phyloP scores from a whole-genome alignment of 257 asterid species.

The Nicotiana tomentosiformis region DNA sequence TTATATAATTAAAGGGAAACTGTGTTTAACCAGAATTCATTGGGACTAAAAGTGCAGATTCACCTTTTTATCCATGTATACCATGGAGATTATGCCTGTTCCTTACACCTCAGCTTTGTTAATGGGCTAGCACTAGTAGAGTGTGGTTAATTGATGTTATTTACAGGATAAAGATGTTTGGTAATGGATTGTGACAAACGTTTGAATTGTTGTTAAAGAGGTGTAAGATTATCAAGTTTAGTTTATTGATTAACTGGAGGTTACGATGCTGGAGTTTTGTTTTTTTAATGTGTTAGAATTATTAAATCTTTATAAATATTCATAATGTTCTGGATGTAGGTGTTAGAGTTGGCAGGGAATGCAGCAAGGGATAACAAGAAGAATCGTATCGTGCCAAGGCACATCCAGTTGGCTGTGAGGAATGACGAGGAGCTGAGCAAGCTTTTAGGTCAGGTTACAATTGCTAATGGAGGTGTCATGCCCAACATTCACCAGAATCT shows the following conservation, averaged over 20 bases:
- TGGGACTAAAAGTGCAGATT: too few species aligned
- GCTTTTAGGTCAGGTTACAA: slow-evolving; percentile 10
- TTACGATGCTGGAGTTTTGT: not conserved
- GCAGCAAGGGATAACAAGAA: slow-evolving; percentile 18
- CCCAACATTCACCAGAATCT: slow-evolving; percentile 13
- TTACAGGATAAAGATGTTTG: not conserved
- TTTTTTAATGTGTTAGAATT: not conserved
- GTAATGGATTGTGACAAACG: not conserved
- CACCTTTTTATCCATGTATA: not conserved
- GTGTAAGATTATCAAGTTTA: too few species aligned
- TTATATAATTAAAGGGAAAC: too few species aligned
- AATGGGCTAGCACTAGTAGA: not conserved
- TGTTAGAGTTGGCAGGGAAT: slow-evolving; percentile 14
- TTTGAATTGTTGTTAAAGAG: not conserved
- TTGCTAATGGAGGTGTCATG: slow-evolving; percentile 15
- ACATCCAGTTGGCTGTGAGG: slow-evolving; percentile 15
- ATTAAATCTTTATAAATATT: not conserved
- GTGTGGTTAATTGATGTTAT: not conserved
- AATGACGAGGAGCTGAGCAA: slow-evolving; percentile 17
- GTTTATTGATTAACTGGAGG: too few species aligned
- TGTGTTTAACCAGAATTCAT: too few species aligned
- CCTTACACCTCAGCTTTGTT: not conserved
- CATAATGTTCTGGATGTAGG: not conserved
- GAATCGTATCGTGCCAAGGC: slow-evolving; percentile 10
- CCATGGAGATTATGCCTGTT: not conserved